phyloP scores from a whole-genome alignment of 331 rosid genomes.

The Malus hybrid region DNA sequence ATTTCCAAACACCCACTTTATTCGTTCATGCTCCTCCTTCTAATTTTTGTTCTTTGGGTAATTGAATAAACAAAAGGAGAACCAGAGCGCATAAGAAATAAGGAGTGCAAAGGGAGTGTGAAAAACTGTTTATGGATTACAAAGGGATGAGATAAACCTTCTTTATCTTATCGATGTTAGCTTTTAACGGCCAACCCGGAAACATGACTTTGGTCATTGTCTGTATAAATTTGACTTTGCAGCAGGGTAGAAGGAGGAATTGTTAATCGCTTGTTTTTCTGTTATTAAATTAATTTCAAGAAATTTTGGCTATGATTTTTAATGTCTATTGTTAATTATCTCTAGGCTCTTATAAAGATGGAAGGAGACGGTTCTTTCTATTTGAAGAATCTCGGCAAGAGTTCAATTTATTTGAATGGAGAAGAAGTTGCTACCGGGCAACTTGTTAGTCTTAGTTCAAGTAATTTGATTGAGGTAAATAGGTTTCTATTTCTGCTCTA shows the following conservation, averaged over 20 bases:
- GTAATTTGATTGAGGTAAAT: conserved; percentile 67
- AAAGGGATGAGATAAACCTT: no score
- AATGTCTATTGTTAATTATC: conserved; percentile 6
- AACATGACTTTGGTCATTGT: not conserved
- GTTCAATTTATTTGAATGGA: conserved; percentile 67
- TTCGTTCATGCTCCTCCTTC: not conserved
- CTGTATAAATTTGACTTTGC: not conserved
- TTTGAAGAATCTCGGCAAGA: conserved; percentile 63
- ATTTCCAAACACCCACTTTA: not conserved
- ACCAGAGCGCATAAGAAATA: no score
- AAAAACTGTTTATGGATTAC: no score
- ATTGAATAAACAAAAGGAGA: no score
- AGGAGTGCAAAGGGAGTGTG: no score
- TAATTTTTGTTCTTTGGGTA: not conserved
- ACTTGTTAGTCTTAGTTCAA: conserved; percentile 32
- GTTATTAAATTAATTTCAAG: not conserved
- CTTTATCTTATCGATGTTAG: no score
- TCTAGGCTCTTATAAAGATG: conserved; percentile 75
- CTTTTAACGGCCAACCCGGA: no score
- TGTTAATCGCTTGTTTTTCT: not conserved
- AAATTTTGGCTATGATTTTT: not conserved
- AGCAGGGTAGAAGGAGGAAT: not conserved
- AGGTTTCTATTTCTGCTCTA: not conserved
- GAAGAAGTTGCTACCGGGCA: conserved; percentile 55
- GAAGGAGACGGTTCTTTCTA: conserved; percentile 61